Base-by-base conservation (phyloP, 2,329 filamentous ascomycete genomes). In the Beauveria sp. region DNA sequence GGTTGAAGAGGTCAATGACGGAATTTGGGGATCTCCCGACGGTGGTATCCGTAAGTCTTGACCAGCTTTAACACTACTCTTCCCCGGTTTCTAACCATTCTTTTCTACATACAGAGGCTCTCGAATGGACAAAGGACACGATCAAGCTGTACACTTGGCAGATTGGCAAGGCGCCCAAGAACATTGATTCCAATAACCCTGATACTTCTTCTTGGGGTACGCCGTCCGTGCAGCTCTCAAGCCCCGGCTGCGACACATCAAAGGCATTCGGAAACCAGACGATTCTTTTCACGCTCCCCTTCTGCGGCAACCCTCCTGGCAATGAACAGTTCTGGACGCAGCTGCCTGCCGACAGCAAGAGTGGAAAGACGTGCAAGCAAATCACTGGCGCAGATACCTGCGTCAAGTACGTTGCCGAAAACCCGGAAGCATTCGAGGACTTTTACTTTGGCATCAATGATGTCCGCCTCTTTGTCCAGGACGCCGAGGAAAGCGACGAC, bases 81-180 rank as follows among this genome's bases (percentile, higher is more conserved):
- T 5, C 14, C 34, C 12, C 12, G 14, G 14, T 2, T 38, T 38
- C 34, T 38, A 38, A 38, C 5, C 34, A 5, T 38, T 4, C 0
- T 5, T 38, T 16, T 34, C 10, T 10, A 16, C 12, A 0, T 38
- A 5, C 34, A 38, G 34, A 76, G 64, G 76, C 75, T 58, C 69
- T 73, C 31, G 71, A 76, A 65, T 77, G 74, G 75, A 72, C 69
- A 16, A 66, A 64, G 6, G 69, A 71, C n/a, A 65, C 66, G 65
- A 70, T 77, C 66, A 74, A 71, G 63, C 67, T 77, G 31, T 77
- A 72, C 70, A 70, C 69, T 63, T 77, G 74, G 73, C 58, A 64
- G 14, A 63, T 65, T 9, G 65, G 34, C 40, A 46, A 46, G 12
- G 69, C 65, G 8, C 75, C 75, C 10, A 31, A 46, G 22, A 68